These are phyloP conservation scores for Colletotrichum coccodes DNA, from an alignment of 2,329 filamentous ascomycete genomes.

Conservation along the genomic window DNA sequence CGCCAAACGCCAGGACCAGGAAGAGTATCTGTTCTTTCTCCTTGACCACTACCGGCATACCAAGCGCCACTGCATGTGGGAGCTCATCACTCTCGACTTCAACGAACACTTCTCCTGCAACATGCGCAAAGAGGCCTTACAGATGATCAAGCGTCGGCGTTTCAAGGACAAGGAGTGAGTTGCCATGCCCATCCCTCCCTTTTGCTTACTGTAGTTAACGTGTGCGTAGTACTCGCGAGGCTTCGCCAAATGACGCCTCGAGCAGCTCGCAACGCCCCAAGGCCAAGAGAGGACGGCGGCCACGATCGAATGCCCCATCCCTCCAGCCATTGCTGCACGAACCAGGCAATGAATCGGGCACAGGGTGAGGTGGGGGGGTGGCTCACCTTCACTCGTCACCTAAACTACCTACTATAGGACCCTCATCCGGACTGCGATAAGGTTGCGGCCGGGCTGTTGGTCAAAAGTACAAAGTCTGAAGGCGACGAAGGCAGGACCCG, in stretches of 20 bases:
- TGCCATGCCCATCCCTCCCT: no score
- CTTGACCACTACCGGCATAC: conserved; percentile 31
- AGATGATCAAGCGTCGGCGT: conserved; percentile 30
- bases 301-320: conserved; percentile 10
- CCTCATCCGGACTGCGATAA: no score
- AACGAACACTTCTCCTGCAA: conserved; percentile 29
- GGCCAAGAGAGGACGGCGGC: conserved; percentile 20
- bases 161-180: conserved; percentile 31
- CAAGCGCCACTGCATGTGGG: conserved; percentile 32
- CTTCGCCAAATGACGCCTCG: conserved; percentile 14
- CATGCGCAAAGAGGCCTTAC: conserved; percentile 31
- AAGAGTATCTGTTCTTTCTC: conserved; percentile 31
- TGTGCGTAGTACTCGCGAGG: conserved; percentile 3
- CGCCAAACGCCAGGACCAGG: conserved; percentile 30
- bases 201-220: neutral
- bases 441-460: neutral
- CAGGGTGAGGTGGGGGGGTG: neutral
- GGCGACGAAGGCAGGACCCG: neutral
- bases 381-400: neutral
- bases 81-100: conserved; percentile 30
- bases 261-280: conserved; percentile 4
- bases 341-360: neutral
- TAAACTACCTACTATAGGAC: neutral
- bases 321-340: conserved; percentile 2
- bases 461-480: neutral